Conservation (phyloP, 2,329 filamentous ascomycete genomes). For the Pseudocercospora ulei region DNA sequence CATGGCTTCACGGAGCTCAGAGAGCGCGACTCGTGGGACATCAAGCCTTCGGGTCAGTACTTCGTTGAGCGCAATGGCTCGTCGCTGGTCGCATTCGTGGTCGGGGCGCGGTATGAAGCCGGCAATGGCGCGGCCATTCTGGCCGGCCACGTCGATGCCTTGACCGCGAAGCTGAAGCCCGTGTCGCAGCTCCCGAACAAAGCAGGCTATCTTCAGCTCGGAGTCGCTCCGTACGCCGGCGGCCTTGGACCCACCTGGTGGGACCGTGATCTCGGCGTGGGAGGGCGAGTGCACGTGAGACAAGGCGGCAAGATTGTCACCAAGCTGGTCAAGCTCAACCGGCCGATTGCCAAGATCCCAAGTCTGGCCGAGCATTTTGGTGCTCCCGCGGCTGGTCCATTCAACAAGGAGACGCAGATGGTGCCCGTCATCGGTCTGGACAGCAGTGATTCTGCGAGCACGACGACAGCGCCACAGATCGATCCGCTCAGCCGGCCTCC, state of each 20-base stretch:
- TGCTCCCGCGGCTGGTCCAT: constrained; percentile 53
- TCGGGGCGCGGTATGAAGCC: constrained; percentile 69
- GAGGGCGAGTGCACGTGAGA: constrained; percentile 76
- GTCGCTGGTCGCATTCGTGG: constrained; percentile 72
- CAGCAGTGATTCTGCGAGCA: constrained; percentile 36
- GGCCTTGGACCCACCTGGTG: constrained; percentile 86
- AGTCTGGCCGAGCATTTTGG: constrained; percentile 93
- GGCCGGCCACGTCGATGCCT: constrained; percentile 83
- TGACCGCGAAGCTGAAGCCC: constrained; percentile 86
- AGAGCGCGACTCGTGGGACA: constrained; percentile 70
- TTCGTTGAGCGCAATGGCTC: constrained; percentile 77
- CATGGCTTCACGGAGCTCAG: constrained; percentile 71
- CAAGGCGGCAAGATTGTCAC: constrained; percentile 68
- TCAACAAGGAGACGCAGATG: constrained; percentile 86
- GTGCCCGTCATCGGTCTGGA: constrained; percentile 90
- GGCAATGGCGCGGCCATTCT: constrained; percentile 84
- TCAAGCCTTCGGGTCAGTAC: constrained; percentile 78
- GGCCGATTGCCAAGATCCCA: constrained; percentile 87
- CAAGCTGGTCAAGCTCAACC: constrained; percentile 80
- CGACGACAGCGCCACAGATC: constrained; percentile 14
- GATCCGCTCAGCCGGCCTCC: constrained; percentile 32
- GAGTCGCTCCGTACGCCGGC: constrained; percentile 86
- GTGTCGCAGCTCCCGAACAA: constrained; percentile 74
- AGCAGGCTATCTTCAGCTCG: constrained; percentile 78
- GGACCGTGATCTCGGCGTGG: constrained; percentile 88